phyloP scores from a whole-genome alignment of 2,329 filamentous ascomycete species.

The Monosporascus sp. region DNA sequence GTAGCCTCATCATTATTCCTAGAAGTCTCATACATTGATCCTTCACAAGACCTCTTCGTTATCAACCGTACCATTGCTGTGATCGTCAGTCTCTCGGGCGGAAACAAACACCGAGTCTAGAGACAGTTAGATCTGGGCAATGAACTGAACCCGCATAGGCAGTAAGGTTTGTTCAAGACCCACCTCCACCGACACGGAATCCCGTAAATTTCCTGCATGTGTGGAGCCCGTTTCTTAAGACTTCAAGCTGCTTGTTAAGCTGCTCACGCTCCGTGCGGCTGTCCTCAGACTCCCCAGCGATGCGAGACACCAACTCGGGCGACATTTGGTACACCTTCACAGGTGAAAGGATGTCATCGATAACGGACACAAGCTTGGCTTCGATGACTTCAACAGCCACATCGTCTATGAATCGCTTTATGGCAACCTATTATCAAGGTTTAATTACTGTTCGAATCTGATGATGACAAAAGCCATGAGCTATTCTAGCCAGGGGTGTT shows the following conservation, averaged over 20 bases:
- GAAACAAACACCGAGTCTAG: too few relatives aligned
- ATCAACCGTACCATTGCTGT: too few relatives aligned
- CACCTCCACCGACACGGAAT: too few relatives aligned
- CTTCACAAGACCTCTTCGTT: too few relatives aligned
- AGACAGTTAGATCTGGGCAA: too few relatives aligned
- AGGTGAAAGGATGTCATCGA: slow-evolving; percentile 35
- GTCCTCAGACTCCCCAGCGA: slow-evolving; percentile 37
- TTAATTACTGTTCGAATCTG: background rate
- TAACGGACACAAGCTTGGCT: slow-evolving; percentile 27
- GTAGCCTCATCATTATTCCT: too few relatives aligned
- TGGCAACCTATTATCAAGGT: slow-evolving; percentile 29
- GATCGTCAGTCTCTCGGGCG: too few relatives aligned
- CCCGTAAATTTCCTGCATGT: slow-evolving; percentile 31
- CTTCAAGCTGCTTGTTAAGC: slow-evolving; percentile 30
- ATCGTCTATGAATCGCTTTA: slow-evolving; percentile 38
- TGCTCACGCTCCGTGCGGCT: slow-evolving; percentile 29
- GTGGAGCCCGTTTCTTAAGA: slow-evolving; percentile 30
- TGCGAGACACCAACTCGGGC: slow-evolving; percentile 25
- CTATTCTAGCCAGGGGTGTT: slow-evolving; percentile 1
- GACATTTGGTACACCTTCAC: slow-evolving; percentile 31
- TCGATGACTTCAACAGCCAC: slow-evolving; percentile 38
- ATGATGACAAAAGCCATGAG: background rate
- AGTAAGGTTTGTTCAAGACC: too few relatives aligned
- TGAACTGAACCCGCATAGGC: too few relatives aligned
- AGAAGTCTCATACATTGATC: too few relatives aligned